phyloP scores from a whole-genome alignment of 1,139 yeast genomes.

The Blastobotrys persicus region DNA sequence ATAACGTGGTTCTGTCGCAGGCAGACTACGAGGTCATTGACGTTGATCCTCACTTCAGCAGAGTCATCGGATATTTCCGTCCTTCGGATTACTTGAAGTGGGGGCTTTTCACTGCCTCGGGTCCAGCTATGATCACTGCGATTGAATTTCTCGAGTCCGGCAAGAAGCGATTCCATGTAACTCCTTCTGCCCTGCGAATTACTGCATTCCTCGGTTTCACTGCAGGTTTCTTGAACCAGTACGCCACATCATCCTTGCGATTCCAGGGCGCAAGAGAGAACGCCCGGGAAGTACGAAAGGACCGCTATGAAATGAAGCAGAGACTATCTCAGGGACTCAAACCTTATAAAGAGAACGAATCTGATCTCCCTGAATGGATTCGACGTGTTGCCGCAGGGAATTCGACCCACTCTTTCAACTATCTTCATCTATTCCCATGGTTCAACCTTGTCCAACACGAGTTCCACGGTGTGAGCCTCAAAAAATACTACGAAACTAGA shows the following conservation, averaged over 20 bases:
- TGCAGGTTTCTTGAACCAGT: constrained; percentile 73
- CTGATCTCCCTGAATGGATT: constrained; percentile 62
- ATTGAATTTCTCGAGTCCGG: constrained; percentile 53
- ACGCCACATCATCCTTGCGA: constrained; percentile 60
- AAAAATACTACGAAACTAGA: constrained; percentile 66
- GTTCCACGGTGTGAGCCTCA: constrained; percentile 74
- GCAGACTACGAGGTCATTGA: constrained; percentile 54
- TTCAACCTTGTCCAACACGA: constrained; percentile 80
- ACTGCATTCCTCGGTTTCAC: constrained; percentile 56
- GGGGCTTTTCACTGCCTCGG: constrained; percentile 62
- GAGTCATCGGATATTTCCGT: constrained; percentile 74
- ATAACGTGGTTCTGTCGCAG: constrained; percentile 35
- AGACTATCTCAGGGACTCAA: constrained; percentile 64
- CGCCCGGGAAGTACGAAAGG: constrained; percentile 65
- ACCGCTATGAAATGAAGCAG: constrained; percentile 70
- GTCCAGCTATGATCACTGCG: constrained; percentile 58
- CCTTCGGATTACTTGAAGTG: constrained; percentile 61
- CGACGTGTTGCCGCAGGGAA: constrained; percentile 78
- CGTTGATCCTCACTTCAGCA: constrained; percentile 70
- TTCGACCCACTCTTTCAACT: constrained; percentile 68
- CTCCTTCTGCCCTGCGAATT: constrained; percentile 59
- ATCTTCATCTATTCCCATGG: constrained; percentile 71
- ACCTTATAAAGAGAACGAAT: constrained; percentile 57
- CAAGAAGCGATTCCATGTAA: constrained; percentile 57
- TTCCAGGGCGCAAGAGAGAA: constrained; percentile 82